A percentile compares a stretch with the other conserved stretches of the same genome.
Conservation (phyloP, 2,329 filamentous ascomycete species). For the Ascochyta rabiei region DNA sequence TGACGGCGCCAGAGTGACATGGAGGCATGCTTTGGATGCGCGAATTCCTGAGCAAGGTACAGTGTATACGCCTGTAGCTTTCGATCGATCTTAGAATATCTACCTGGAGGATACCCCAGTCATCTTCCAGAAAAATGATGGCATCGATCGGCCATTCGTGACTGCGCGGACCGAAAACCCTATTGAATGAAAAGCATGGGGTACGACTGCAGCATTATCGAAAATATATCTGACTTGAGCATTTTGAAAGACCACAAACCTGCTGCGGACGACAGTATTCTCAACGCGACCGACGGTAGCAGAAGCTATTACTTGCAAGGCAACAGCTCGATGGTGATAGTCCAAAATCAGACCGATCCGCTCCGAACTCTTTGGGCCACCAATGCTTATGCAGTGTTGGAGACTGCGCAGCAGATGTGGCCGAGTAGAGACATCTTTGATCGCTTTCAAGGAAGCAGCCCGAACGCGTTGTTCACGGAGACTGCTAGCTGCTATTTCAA, state of each 20-base stretch:
- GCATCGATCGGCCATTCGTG: not conserved
- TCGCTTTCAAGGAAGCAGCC: too few species aligned
- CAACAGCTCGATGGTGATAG: not conserved
- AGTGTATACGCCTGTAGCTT: constrained; percentile 3
- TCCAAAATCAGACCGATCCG: too few species aligned
- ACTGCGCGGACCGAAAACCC: constrained; percentile 3
- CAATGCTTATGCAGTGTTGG: too few species aligned
- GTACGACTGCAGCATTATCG: constrained; percentile 12
- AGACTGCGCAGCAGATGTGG: too few species aligned
- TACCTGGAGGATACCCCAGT: not conserved
- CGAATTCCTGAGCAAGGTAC: not conserved
- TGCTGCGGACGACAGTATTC: not conserved
- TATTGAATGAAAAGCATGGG: constrained; percentile 12
- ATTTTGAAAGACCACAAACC: not conserved
- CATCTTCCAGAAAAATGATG: not conserved
- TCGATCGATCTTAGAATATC: not conserved
- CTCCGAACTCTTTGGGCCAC: too few species aligned
- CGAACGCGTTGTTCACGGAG: too few species aligned
- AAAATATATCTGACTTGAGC: not conserved
- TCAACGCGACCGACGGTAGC: not conserved
- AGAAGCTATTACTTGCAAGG: not conserved
- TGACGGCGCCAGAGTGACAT: too few species aligned
- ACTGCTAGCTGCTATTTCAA: too few species aligned
- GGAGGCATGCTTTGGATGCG: not conserved
- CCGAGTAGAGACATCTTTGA: too few species aligned